Base-by-base conservation (phyloP, 176 grass and related monocot species). In the Oryza coarctata region DNA sequence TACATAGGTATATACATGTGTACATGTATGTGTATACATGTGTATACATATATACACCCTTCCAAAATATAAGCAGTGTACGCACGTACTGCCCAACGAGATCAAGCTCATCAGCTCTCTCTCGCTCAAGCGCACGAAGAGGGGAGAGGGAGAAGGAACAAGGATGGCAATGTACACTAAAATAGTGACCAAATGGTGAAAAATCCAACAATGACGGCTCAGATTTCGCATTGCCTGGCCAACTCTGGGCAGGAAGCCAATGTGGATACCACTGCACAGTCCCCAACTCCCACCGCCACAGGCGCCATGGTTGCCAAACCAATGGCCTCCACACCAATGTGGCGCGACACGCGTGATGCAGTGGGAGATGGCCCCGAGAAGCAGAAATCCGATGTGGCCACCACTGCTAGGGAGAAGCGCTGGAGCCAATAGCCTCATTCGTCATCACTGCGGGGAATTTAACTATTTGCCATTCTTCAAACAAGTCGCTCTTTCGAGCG, bases 171-270 rank as follows among this genome's bases (percentile, higher is more conserved):
- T 0, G 9, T 65, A 40, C 4, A 9, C 12, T 66, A 5, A 22
- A 55, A 18, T 27, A 0, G 57, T n/a, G 65, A 20, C 26, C 13
- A 28, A 78, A 55, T 28, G 18, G 29, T 1, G 29, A 71, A 40
- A 61, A 65, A 15, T 43, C 50, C 66, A 65, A 45, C 81, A 43
- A 68, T 28, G 80, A 80, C 45, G 28, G 81, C 80, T 83, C 75
- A 73, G 75, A 80, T 80, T 26, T 70, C 28, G 61, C 68, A 60
- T 34, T 11, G 28, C 68, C 80, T 10, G 9, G 45, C 60, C 86
- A 25, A 9, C 75, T 26, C 44, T 3, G 43, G 61, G 74, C 60
- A 14, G 23, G 75, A 28, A 60, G 3, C 36, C 75, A 0, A 62
- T 3, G n/a, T 28, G 4, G 15, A 27, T 8, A 75, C 34, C 33